phyloP scores from a whole-genome alignment of 1,284 basidiomycete species.

The Sanghuangporus sanghuang region DNA sequence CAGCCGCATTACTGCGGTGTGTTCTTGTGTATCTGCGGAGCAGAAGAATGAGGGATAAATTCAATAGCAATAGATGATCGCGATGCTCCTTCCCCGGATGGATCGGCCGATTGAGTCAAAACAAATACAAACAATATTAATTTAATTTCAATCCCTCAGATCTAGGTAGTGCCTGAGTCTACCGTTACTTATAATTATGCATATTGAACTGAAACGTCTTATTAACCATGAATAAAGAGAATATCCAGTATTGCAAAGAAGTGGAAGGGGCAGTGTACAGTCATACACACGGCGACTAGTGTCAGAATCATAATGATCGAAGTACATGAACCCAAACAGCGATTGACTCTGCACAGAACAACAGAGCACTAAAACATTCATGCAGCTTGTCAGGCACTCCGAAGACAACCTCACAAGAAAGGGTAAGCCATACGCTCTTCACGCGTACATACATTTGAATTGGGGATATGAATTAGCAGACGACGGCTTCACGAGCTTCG shows the following conservation, averaged over 20 bases:
- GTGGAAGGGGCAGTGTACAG: constrained; percentile 14
- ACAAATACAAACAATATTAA: not conserved
- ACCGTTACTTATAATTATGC: not conserved
- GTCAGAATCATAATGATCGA: no score
- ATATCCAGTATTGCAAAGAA: not conserved
- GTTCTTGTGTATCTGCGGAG: not conserved
- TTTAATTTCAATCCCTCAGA: not conserved
- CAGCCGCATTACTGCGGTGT: not conserved
- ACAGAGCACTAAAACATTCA: not conserved
- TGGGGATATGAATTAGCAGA: not conserved
- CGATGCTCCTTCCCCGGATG: not conserved
- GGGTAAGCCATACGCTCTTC: not conserved
- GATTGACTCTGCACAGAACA: not conserved
- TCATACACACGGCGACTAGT: not conserved
- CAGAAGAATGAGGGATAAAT: not conserved
- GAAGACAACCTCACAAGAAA: not conserved
- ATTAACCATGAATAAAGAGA: not conserved
- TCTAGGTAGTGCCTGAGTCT: not conserved
- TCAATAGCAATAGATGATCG: not conserved
- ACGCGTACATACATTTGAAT: not conserved
- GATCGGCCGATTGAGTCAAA: not conserved
- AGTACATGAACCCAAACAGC: not conserved
- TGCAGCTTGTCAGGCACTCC: not conserved
- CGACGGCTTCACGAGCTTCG: not conserved
- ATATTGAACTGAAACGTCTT: not conserved